Base-by-base conservation (phyloP, 805 yeast species). In the Cyberlindnera euphorbiiphila region DNA sequence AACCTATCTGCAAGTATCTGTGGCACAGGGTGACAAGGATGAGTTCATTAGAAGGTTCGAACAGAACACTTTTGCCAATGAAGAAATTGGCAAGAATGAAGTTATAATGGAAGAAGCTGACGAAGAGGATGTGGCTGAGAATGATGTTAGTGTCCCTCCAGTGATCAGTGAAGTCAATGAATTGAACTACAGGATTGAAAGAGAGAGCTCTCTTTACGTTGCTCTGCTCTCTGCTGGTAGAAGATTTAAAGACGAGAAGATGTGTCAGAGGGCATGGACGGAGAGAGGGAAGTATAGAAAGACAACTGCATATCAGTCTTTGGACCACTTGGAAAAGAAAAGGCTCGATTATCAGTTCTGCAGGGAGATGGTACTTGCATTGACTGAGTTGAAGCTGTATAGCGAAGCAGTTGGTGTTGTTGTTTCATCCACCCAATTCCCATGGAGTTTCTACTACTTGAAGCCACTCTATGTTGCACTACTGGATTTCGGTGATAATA, bases 251-350 rank as follows among this genome's bases (percentile, higher is more conserved):
- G 72, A 80, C 49, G 57, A 69, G 27, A 66, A 65, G 0, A 74
- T 82, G 53, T 89, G 88, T 4, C 77, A 76, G 39, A 58, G 61
- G 18, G 65, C 85, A 1, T 88, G 96, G 95, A 59, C 62, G 2
- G 95, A 85, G 51, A 73, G 97, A 51, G 96, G 96, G 3, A 43
- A 56, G 16, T 87, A 71, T 61, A 67, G 96, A 35, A 75, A 74
- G 41, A 68, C 84, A 0, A 17, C 32, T 0, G 45, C 47, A 3
- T 88, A 83, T 65, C 72, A 66, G 35, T 25, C 39, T 0, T 52
- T 76, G 13, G 34, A 65, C 1, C 49, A 61, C 9, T 36, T 39
- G 0, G 55, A 49, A 20, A 76, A 72, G 46, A 70, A 71, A 29
- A 53, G 57, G 4, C 57, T 67, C 4, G 91, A 82, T 52, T 78